Evolutionary conservation across 352 stramenopile species (phyloP), one percentile per base, ranked within the genome.

Genomic region (Globisporangium abappressorium): DNA sequence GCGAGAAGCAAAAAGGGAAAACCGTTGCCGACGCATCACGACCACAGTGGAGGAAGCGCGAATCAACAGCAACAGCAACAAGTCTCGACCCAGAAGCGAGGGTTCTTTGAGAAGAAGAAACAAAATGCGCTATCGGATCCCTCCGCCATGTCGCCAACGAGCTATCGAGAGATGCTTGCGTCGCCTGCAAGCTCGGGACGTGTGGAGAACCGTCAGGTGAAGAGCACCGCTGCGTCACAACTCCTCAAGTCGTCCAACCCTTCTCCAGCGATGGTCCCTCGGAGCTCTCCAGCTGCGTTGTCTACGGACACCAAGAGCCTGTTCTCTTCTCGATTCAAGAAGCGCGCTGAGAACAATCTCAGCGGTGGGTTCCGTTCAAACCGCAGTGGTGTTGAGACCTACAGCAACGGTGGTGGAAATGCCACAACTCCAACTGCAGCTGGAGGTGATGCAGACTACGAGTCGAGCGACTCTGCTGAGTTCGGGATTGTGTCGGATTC

Each of bases 1-100:
- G 57, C 66, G 18, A 75, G 34, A 12, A 67, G 36, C 0, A 82
- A 73, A 47, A 71, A 62, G 11, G 56, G 66, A 3, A 64, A 73
- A 28, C n/a, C 64, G n/a, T 26, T 28, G 22, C 20, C 14, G 30
- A 24, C 9, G n/a, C 49, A 56, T 51, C 55, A 46, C 46, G 55
- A 15, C n/a, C 24, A 3, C 33, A 49, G 11, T 24, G 33, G 12
- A 33, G 26, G 24, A 33, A 30, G 30, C 22, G 22, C n/a, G 41
- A 59, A 26, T 66, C 68, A 7, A 71, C 68, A 30, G 22, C 69
- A 72, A 65, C 64, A 72, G 47, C 70, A 18, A 62, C 54, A 20
- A 57, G 43, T 36, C 67, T 54, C 43, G 70, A 72, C 28, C 22
- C 62, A 49, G 64, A 81, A 71, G 49, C 56, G 26, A 12, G 43